These are phyloP conservation scores for Diplosphaera chodatii DNA, from an alignment of 139 green algal genomes.

Conservation along the genomic window DNA sequence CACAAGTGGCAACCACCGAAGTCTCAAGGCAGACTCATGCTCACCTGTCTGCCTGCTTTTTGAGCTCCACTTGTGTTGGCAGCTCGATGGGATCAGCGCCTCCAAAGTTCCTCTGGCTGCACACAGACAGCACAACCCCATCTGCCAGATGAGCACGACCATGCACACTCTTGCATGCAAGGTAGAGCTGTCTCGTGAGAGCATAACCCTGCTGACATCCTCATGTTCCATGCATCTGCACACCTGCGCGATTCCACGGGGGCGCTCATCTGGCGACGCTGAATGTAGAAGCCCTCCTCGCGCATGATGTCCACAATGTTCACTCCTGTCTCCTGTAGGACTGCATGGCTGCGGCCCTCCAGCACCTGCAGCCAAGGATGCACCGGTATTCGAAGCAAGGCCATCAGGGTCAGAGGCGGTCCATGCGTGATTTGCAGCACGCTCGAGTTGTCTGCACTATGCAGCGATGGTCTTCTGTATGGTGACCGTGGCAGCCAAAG, in stretches of 20 bases:
- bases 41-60: constrained; percentile 10
- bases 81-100: constrained; percentile 65
- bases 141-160: too few species aligned
- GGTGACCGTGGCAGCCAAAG: too few species aligned
- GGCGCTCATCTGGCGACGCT: constrained; percentile 34
- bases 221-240: too few species aligned
- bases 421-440: background rate
- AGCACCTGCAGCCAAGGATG: constrained; percentile 36
- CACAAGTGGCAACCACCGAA: too few species aligned
- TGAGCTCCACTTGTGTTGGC: constrained; percentile 50
- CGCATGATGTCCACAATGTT: constrained; percentile 61
- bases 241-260: constrained; percentile 15
- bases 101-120: constrained; percentile 51
- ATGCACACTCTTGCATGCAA: too few species aligned
- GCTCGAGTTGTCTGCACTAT: too few species aligned
- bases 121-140: too few species aligned
- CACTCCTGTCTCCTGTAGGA: constrained; percentile 73
- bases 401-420: background rate
- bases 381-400: too few species aligned
- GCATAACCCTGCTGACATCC: too few species aligned
- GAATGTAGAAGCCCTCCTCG: constrained; percentile 72
- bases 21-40: too few species aligned
- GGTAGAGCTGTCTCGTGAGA: too few species aligned
- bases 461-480: too few species aligned
- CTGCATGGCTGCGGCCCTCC: constrained; percentile 52